Evolutionary conservation across 139 green algal species (phyloP).

Genomic region (Chara braunii): DNA sequence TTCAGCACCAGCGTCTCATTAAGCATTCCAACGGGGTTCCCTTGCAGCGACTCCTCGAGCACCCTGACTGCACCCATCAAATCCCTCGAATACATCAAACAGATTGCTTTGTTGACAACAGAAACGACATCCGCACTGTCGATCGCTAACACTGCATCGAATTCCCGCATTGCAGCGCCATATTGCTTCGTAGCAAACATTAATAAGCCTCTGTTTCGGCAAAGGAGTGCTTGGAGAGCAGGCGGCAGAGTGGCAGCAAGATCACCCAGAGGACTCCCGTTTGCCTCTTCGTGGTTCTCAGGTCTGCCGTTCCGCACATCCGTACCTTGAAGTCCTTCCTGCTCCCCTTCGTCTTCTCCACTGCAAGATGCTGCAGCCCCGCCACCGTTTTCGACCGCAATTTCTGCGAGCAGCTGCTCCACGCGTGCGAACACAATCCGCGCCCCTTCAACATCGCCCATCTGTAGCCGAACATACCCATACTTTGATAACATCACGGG

Average conservation of each 20-base stretch:
- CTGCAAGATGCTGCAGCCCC: too few species aligned
- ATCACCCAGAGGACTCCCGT: slow-evolving; percentile 2
- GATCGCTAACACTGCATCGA: slow-evolving; percentile 5
- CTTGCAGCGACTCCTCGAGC: slow-evolving; percentile 37
- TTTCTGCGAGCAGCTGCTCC: slow-evolving; percentile 12
- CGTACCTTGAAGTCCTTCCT: background rate
- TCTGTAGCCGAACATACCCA: slow-evolving; percentile 37
- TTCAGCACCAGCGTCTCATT: slow-evolving; percentile 42
- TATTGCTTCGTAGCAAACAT: slow-evolving; percentile 40
- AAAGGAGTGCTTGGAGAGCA: too few species aligned
- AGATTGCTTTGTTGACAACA: slow-evolving; percentile 40
- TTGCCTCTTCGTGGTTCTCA: too few species aligned
- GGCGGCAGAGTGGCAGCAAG: too few species aligned
- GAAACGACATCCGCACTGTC: slow-evolving; percentile 15
- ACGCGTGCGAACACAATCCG: slow-evolving; percentile 10
- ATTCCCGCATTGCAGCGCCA: slow-evolving; percentile 17
- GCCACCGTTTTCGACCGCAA: background rate
- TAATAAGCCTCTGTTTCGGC: slow-evolving; percentile 26
- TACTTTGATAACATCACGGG: slow-evolving; percentile 16
- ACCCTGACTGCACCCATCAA: slow-evolving; percentile 24
- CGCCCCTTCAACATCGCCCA: slow-evolving; percentile 36
- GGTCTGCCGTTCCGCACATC: too few species aligned
- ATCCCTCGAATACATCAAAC: slow-evolving; percentile 38
- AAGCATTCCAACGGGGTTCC: slow-evolving; percentile 6
- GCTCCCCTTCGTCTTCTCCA: too few species aligned